These are phyloP conservation scores for Fonsecaea monophora DNA, from an alignment of 2,329 filamentous ascomycete species.

Conservation along the genomic window DNA sequence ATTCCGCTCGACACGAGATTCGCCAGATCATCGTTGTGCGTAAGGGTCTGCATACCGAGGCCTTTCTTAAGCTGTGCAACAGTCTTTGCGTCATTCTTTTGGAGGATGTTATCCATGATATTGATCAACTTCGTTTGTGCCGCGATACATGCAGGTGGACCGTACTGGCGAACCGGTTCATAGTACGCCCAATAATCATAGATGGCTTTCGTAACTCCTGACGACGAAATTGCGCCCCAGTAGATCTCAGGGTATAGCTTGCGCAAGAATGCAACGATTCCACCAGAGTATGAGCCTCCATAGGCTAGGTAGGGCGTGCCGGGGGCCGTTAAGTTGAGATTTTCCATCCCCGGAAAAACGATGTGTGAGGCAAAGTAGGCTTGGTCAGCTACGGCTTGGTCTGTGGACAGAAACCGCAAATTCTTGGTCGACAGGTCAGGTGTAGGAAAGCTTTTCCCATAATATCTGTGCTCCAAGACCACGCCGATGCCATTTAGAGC, in stretches of 20 bases:
- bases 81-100: slow-evolving; percentile 54
- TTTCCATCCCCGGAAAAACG: slow-evolving; percentile 71
- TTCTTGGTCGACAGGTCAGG: slow-evolving; percentile 71
- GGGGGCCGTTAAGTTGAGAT: slow-evolving; percentile 69
- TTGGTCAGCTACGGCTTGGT: slow-evolving; percentile 80
- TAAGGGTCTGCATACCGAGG: slow-evolving; percentile 52
- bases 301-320: slow-evolving; percentile 77
- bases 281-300: slow-evolving; percentile 83
- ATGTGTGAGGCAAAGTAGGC: slow-evolving; percentile 80
- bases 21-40: slow-evolving; percentile 62
- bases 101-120: slow-evolving; percentile 65
- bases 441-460: slow-evolving; percentile 76
- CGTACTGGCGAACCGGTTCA: slow-evolving; percentile 64
- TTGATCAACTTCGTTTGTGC: slow-evolving; percentile 67
- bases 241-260: slow-evolving; percentile 79
- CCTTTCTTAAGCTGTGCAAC: slow-evolving; percentile 59
- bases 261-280: slow-evolving; percentile 77
- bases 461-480: slow-evolving; percentile 86
- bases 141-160: slow-evolving; percentile 67
- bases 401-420: slow-evolving; percentile 80
- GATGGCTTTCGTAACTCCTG: slow-evolving; percentile 78
- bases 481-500: slow-evolving; percentile 78
- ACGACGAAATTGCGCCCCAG: slow-evolving; percentile 80
- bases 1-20: slow-evolving; percentile 54
- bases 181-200: slow-evolving; percentile 76